Evolutionary conservation across 2,329 filamentous ascomycete species (phyloP).

Genomic region (Colletotrichum tropicale): DNA sequence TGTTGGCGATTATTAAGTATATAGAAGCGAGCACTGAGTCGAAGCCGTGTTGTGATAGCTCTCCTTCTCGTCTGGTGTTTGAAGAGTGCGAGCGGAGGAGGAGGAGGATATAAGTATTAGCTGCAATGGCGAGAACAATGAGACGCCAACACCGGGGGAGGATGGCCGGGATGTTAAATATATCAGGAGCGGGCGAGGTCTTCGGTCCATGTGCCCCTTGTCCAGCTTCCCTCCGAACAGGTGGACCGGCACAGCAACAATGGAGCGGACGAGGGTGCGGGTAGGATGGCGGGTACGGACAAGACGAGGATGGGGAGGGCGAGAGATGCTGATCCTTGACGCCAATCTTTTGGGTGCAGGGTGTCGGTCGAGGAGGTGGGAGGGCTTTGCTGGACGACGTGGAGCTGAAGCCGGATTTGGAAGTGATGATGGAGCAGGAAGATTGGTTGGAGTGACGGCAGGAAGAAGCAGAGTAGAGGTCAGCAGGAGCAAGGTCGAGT

Average conservation of each 20-base stretch:
- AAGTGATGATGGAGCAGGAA: not conserved
- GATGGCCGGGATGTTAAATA: constrained; percentile 10
- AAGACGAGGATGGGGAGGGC: not conserved
- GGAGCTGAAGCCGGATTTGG: not conserved
- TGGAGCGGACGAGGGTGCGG: not conserved
- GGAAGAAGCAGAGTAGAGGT: not conserved
- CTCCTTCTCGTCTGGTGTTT: not conserved
- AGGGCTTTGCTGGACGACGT: not conserved
- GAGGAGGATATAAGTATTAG: constrained; percentile 15
- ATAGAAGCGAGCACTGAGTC: not conserved
- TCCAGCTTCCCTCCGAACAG: constrained; percentile 1
- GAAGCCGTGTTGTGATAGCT: not conserved
- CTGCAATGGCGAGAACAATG: not conserved
- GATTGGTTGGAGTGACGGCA: not conserved
- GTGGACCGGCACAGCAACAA: constrained; percentile 1
- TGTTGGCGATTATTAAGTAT: constrained; percentile 10
- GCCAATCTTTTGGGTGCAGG: constrained; percentile 6
- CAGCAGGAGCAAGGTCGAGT: not conserved
- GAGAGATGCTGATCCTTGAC: not conserved
- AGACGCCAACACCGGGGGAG: not conserved
- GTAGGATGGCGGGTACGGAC: not conserved
- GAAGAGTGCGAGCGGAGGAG: not conserved
- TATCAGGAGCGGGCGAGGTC: constrained; percentile 6
- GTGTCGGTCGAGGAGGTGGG: not conserved
- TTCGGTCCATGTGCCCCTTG: constrained; percentile 16